Percentiles rank a stretch among this genome's conserved stretches.
Evolutionary conservation across 164 flowering plant genomes (phyloP).

Genomic region (Warburgia ugandensis): DNA sequence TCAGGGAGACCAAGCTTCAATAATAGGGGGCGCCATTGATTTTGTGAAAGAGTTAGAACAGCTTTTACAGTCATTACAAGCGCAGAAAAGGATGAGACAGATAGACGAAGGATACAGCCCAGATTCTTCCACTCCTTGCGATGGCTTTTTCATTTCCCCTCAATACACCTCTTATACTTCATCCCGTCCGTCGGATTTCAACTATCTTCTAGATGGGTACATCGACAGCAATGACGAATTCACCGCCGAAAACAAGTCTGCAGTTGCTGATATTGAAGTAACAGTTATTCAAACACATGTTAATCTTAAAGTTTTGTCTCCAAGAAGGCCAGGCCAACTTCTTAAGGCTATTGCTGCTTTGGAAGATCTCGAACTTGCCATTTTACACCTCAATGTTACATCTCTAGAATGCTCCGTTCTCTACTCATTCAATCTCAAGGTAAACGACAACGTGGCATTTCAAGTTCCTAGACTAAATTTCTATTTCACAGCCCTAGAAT

Average conservation of each 20-base stretch:
- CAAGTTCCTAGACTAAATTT: no score
- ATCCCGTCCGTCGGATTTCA: not conserved
- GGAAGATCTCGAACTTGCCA: slow-evolving; percentile 43
- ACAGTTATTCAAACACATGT: slow-evolving; percentile 50
- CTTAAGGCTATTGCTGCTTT: slow-evolving; percentile 41
- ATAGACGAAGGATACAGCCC: slow-evolving; percentile 5
- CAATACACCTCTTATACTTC: slow-evolving; percentile 19
- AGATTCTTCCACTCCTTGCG: slow-evolving; percentile 11
- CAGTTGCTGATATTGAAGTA: slow-evolving; percentile 34
- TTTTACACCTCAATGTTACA: slow-evolving; percentile 56
- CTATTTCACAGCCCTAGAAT: no score
- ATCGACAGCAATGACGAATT: no score
- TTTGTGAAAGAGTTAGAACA: slow-evolving; percentile 66
- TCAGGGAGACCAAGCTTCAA: slow-evolving; percentile 75
- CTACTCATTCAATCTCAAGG: slow-evolving; percentile 60
- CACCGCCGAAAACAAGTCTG: slow-evolving; percentile 20
- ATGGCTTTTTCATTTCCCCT: slow-evolving; percentile 21
- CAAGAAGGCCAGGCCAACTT: slow-evolving; percentile 36
- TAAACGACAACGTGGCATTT: no score
- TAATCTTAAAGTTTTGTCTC: slow-evolving; percentile 42
- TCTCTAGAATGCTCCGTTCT: slow-evolving; percentile 30
- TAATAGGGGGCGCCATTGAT: slow-evolving; percentile 71
- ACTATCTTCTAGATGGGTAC: slow-evolving; percentile 1
- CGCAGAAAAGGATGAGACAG: slow-evolving; percentile 28
- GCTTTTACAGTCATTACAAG: slow-evolving; percentile 45